phyloP scores from a whole-genome alignment of 75 land plant genomes.

The Selaginella tamariscina region DNA sequence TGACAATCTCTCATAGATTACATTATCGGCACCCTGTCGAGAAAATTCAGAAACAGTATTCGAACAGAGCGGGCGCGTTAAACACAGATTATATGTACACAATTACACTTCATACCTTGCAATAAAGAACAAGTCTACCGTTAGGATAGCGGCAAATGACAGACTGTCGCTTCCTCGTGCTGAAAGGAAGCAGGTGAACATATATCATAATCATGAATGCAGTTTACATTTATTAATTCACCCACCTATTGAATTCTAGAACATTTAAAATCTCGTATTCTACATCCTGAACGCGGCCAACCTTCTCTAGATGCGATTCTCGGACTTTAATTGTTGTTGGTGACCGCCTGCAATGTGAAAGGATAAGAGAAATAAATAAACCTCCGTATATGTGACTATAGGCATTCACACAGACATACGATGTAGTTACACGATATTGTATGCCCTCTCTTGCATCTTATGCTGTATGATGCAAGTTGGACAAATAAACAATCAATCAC shows the following conservation, averaged over 20 bases:
- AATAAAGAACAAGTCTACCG: slow-evolving; percentile 81
- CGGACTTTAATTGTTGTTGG: slow-evolving; percentile 84
- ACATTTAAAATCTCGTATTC: slow-evolving; percentile 93
- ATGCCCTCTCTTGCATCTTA: no score
- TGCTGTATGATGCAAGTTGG: no score
- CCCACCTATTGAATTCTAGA: slow-evolving; percentile 89
- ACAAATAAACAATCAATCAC: no score
- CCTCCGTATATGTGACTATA: neutral
- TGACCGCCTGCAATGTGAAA: slow-evolving; percentile 77
- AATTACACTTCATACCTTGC: slow-evolving; percentile 49
- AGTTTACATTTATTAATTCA: no score
- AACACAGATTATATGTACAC: neutral
- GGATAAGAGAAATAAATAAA: neutral
- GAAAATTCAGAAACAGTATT: neutral
- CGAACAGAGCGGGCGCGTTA: neutral
- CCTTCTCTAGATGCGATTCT: slow-evolving; percentile 89
- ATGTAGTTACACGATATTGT: no score
- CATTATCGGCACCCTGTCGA: slow-evolving; percentile 94
- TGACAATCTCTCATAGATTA: slow-evolving; percentile 78
- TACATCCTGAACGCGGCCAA: slow-evolving; percentile 70
- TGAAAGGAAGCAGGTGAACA: no score
- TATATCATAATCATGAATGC: neutral
- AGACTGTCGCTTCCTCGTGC: slow-evolving; percentile 95
- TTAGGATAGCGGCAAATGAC: slow-evolving; percentile 90
- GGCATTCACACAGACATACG: neutral